A percentile compares a stretch with the other conserved stretches of the same genome.
phyloP scores from a whole-genome alignment of 495 filamentous ascomycete genomes.

The Xylaria palmicola region DNA sequence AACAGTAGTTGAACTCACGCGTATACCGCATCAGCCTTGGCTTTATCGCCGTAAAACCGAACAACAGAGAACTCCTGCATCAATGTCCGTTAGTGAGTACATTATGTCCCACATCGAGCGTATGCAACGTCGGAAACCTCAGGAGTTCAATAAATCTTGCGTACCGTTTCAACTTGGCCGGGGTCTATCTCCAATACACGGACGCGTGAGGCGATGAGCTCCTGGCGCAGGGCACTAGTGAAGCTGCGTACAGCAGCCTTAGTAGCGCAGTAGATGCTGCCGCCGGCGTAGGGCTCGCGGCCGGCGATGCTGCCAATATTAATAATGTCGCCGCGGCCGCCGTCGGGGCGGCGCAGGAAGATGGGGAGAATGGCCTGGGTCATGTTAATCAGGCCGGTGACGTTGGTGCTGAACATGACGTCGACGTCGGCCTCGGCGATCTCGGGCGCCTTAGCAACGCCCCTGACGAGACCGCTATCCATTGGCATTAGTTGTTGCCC shows the following conservation, averaged over 20 bases:
- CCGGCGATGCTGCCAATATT: constrained; percentile 97
- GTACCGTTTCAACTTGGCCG: constrained; percentile 91
- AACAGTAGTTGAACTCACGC: constrained; percentile 55
- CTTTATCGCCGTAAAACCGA: constrained; percentile 87
- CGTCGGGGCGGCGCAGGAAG: constrained; percentile 75
- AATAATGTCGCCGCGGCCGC: constrained; percentile 89
- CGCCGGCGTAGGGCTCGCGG: constrained; percentile 84
- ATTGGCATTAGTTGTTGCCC: constrained; percentile 4
- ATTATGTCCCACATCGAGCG: background rate
- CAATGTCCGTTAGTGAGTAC: constrained; percentile 20
- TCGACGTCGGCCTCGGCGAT: constrained; percentile 82
- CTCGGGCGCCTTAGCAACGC: constrained; percentile 80
- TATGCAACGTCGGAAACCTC: too few relatives aligned
- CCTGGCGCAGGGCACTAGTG: constrained; percentile 83
- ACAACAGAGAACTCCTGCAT: constrained; percentile 87
- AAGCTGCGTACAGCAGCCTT: constrained; percentile 92
- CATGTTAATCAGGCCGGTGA: constrained; percentile 94
- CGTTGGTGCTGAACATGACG: constrained; percentile 89
- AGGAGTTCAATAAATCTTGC: too few relatives aligned
- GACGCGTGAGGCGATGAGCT: constrained; percentile 83
- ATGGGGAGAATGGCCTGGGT: constrained; percentile 87
- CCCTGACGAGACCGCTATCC: constrained; percentile 79
- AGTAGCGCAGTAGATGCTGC: constrained; percentile 93
- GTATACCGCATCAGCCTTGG: constrained; percentile 95
- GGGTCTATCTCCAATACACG: constrained; percentile 91